A percentile compares a stretch with the other conserved stretches of the same genome.
Evolutionary conservation across 495 filamentous ascomycete genomes (phyloP).

Genomic region (Schizothecium vesticola): DNA sequence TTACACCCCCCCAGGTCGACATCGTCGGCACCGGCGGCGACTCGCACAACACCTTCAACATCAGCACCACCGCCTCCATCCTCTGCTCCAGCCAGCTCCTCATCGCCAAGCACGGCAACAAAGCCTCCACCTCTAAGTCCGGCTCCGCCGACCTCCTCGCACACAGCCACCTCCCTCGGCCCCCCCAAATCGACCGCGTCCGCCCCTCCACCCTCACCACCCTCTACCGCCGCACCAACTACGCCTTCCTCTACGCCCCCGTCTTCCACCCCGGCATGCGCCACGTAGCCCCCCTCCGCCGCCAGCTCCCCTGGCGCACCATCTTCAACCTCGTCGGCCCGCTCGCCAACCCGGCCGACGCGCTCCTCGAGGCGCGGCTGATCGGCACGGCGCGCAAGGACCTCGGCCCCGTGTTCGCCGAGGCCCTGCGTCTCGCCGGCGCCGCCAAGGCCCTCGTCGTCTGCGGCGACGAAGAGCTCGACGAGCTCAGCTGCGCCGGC

Average conservation of each 20-base stretch:
- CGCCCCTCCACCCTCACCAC: conserved; percentile 59
- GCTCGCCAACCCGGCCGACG: conserved; percentile 78
- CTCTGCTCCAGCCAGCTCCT: conserved; percentile 77
- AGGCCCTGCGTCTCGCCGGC: conserved; percentile 73
- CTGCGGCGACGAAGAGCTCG: conserved; percentile 89
- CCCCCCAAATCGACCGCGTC: conserved; percentile 69
- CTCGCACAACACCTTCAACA: conserved; percentile 95
- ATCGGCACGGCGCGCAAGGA: conserved; percentile 84
- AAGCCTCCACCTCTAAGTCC: conserved; percentile 89
- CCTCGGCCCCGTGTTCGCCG: conserved; percentile 80
- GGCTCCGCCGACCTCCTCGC: conserved; percentile 90
- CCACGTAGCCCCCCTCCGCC: conserved; percentile 75
- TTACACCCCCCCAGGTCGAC: conserved; percentile 59
- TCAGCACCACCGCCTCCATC: conserved; percentile 90
- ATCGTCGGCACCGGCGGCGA: conserved; percentile 98
- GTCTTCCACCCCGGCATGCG: conserved; percentile 94
- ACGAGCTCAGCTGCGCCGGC: conserved; percentile 89
- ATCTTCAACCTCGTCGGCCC: conserved; percentile 97
- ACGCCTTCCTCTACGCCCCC: conserved; percentile 93
- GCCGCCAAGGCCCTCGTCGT: conserved; percentile 81
- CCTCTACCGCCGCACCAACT: conserved; percentile 75
- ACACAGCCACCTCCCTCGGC: conserved; percentile 54
- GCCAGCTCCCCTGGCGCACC: conserved; percentile 80
- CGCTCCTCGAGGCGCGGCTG: conserved; percentile 73
- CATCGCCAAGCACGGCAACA: conserved; percentile 92